Evolutionary conservation across 164 flowering plant species (phyloP), one percentile per base, ranked within the genome.

Genomic region (Buxus sempervirens): DNA sequence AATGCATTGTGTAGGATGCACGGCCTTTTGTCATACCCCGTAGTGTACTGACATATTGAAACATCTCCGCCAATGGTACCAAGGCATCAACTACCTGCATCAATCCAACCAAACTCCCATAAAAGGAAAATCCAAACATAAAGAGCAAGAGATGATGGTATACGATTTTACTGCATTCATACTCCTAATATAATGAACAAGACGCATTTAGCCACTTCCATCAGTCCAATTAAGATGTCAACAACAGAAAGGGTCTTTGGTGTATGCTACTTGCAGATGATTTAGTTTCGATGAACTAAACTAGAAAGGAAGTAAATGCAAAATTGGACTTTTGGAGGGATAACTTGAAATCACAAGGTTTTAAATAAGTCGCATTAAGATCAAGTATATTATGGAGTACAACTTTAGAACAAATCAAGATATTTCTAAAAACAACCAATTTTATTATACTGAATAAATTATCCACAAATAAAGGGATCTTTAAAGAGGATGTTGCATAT

Each of bases 61-160:
- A 95, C 98, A 95, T 93, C 79, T 95, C 99, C 23, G 95, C 96
- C 53, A 95, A 73, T 5, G 99, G 99, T 71, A 95, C 98, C 70
- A 90, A 59, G 5, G 94, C 72, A 83, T 92, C 95, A 12, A 94
- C 95, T 49, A 94, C 98, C 97, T 91, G 88, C 77, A 81, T 58
- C 58, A 55, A 24, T 36, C 66, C 45, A 48, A 67, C 9, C 6
- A 32, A 66, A 25, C 55, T 36, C 18, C 9, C 23, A 38, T 24
- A 54, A 51, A 53, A 22, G 14, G n/a, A n/a, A n/a, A n/a, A n/a
- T 60, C 6, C 48, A 23, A 55, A 61, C 27, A 26, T 5, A 53
- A 45, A 18, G n/a, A 9, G 18, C 24, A 54, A 54, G 23, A 14
- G 45, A 53, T 15, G 18, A 10, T 10, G 51, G 18, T 10, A 10